Conservation (phyloP, 352 stramenopile species). For the Saprolegnia parasitica region DNA sequence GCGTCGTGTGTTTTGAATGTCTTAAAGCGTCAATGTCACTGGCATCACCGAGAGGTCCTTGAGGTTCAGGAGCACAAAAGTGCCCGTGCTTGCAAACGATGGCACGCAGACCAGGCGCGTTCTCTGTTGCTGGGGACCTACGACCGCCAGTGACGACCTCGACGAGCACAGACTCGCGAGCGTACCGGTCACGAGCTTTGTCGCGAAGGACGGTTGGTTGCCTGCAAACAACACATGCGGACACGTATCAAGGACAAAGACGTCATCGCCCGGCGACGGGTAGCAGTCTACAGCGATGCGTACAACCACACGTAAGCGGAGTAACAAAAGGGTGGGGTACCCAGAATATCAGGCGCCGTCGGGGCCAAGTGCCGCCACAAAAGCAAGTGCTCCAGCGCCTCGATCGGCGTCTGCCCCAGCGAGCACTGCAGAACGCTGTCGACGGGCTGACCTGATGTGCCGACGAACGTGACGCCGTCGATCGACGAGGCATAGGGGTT, state of each 20-base stretch:
- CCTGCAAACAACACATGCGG: constrained; percentile 92
- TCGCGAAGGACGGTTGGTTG: constrained; percentile 84
- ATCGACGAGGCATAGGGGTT: constrained; percentile 91
- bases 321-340: background rate
- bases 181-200: constrained; percentile 54
- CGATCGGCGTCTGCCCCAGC: constrained; percentile 37
- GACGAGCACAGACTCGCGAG: background rate
- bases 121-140: constrained; percentile 40
- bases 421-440: constrained; percentile 76
- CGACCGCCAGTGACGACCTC: background rate
- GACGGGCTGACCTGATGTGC: constrained; percentile 84
- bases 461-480: constrained; percentile 63
- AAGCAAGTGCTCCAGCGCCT: constrained; percentile 68
- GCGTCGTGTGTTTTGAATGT: background rate
- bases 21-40: constrained; percentile 41
- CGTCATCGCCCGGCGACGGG: constrained; percentile 85
- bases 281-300: constrained; percentile 65
- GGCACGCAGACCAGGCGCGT: constrained; percentile 88
- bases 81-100: constrained; percentile 82
- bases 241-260: constrained; percentile 85
- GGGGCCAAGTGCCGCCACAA: constrained; percentile 89
- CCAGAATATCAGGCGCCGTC: constrained; percentile 88
- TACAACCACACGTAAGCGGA: no score
- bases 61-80: constrained; percentile 90
- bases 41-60: constrained; percentile 68